These are phyloP conservation scores for Dryas alaskensis DNA, from an alignment of 306 rosid species.

Conservation along the genomic window DNA sequence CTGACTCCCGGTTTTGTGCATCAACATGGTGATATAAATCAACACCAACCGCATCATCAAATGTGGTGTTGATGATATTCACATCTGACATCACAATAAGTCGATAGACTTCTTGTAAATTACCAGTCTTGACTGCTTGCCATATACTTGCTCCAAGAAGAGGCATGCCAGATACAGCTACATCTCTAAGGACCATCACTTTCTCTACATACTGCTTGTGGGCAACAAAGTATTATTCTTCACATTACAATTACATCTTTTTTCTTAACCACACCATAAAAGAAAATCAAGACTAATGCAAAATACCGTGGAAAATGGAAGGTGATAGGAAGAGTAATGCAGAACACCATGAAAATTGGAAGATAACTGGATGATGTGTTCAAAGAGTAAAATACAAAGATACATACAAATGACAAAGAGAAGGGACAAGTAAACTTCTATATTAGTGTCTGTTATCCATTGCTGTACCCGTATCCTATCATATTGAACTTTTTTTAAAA, in stretches of 20 bases:
- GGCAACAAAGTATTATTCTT: constrained; percentile 23
- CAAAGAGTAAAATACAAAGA: neutral
- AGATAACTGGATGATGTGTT: neutral
- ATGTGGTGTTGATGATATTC: constrained; percentile 53
- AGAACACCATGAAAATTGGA: neutral
- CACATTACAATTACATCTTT: constrained; percentile 10
- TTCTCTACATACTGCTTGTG: constrained; percentile 74
- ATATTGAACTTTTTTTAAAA: neutral
- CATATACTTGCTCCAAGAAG: constrained; percentile 55
- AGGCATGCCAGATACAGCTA: constrained; percentile 35
- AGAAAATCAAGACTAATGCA: constrained; percentile 12
- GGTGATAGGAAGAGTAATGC: neutral
- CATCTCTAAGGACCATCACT: constrained; percentile 56
- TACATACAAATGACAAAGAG: neutral
- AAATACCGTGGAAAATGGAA: neutral
- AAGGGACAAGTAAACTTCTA: neutral
- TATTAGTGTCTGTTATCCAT: neutral
- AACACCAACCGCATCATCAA: constrained; percentile 43
- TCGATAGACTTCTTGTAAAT: constrained; percentile 69
- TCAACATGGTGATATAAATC: constrained; percentile 38
- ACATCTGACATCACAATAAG: constrained; percentile 58
- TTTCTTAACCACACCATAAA: neutral
- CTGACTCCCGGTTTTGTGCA: constrained; percentile 21
- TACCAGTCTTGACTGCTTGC: constrained; percentile 64
- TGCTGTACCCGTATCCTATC: neutral